Evolutionary conservation across 116 monocot species (phyloP), one percentile per base, ranked within the genome.

Genomic region (Posidonia oceanica): DNA sequence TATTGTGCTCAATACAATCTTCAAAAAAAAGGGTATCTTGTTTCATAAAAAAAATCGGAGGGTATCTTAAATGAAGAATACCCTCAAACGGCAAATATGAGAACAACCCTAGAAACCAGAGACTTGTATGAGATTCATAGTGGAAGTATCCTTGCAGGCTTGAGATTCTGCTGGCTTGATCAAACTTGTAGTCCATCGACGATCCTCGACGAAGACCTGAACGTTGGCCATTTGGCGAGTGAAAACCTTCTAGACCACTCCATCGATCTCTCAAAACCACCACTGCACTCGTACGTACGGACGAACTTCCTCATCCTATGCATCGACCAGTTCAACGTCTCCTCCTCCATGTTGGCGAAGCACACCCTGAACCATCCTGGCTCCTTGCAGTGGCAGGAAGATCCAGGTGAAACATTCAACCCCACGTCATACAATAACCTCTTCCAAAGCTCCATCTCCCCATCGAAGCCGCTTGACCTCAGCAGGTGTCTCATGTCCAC

Each of bases 361-460:
- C 86, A 90, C 16, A 90, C 78, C 74, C 90, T 76, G 54, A 90
- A 87, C 90, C 84, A 90, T 13, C 90, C 90, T 5, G 84, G 84
- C 40, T 90, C 90, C 1, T 48, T 7, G 51, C 86, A 90, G 58
- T 84, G 90, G 65, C 84, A 90, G 14, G 87, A 80, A 3, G 82
- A 75, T 2, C 87, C 86, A 18, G 87, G 90, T 4, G 90, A 90
- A 36, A 86, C 66, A 55, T 90, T 86, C 23, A 90, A 71, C 63
- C 69, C 79, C 41, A 80, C 81, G 18, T 87, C 84, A n/a, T 74
- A 51, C 36, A 90, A 37, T 3, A 87, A 76, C 51, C 29, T 59
- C 51, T 74, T 76, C 87, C 87, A 87, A 3, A 86, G 59, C 74
- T 84, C 69, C 81, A 77, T 76, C 76, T 87, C 84, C 11, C 74